Evolutionary conservation across 2,329 filamentous ascomycete species (phyloP).

Genomic region (Elsinoe fawcettii): DNA sequence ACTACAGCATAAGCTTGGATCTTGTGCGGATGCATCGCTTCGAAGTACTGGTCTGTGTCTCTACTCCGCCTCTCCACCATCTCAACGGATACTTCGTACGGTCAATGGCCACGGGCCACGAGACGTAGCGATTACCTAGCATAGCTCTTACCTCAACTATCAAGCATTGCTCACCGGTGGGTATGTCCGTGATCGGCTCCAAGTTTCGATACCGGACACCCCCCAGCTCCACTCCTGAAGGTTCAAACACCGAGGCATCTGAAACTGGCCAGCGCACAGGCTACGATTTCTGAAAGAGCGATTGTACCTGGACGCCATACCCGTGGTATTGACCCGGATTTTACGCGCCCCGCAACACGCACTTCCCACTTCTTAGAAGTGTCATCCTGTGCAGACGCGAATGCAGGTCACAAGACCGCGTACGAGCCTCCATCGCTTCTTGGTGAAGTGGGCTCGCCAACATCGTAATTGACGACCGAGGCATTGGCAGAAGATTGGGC

Average conservation of each 20-base stretch:
- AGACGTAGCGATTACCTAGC: too few species aligned
- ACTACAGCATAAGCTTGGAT: not conserved
- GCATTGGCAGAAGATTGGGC: not conserved
- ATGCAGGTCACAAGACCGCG: not conserved
- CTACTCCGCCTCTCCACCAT: not conserved
- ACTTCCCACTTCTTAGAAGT: not conserved
- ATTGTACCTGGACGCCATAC: not conserved
- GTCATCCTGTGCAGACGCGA: too few species aligned
- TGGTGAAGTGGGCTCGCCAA: not conserved
- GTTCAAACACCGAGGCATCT: not conserved
- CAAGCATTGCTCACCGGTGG: not conserved
- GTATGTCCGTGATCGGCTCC: not conserved
- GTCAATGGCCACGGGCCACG: too few species aligned
- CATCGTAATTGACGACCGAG: not conserved
- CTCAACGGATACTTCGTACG: too few species aligned
- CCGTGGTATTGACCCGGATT: not conserved
- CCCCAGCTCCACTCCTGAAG: not conserved
- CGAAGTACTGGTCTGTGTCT: not conserved
- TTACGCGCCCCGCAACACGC: not conserved
- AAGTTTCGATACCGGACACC: not conserved
- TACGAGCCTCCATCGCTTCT: not conserved
- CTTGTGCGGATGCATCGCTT: not conserved
- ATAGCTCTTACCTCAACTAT: not conserved
- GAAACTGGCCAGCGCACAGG: not conserved
- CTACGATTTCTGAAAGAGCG: not conserved